A percentile compares a stretch with the other conserved stretches of the same genome.
Evolutionary conservation across 2,329 filamentous ascomycete genomes (phyloP).

Genomic region (Pyrenochaeta sp.): DNA sequence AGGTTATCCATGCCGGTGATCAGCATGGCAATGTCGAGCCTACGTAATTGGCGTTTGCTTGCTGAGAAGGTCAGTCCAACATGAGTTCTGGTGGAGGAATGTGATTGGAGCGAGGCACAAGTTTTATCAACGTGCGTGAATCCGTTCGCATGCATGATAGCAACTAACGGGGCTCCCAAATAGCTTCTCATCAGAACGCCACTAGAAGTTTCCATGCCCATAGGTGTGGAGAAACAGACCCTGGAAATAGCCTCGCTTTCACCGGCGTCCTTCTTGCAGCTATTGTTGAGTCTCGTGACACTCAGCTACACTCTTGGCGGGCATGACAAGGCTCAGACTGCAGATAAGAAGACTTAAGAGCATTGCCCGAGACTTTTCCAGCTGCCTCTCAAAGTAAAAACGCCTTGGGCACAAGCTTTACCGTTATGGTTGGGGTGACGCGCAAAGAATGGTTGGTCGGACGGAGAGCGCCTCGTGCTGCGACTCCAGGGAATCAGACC

Average conservation of each 20-base stretch:
- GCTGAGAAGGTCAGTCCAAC: no score
- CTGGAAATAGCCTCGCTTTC: not conserved
- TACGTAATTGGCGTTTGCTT: no score
- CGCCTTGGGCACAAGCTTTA: conserved; percentile 35
- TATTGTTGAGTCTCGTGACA: conserved; percentile 34
- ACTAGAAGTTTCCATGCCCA: conserved; percentile 1
- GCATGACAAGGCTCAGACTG: conserved; percentile 14
- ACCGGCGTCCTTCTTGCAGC: conserved; percentile 5
- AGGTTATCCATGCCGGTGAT: no score
- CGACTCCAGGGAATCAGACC: conserved; percentile 13
- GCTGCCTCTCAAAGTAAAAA: conserved; percentile 14
- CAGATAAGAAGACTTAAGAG: conserved; percentile 30
- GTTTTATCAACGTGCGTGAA: not conserved
- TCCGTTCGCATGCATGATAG: not conserved
- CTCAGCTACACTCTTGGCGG: conserved; percentile 20
- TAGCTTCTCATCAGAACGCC: conserved; percentile 1
- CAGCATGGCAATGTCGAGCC: no score
- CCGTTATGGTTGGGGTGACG: conserved; percentile 25
- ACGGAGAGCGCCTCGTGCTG: conserved; percentile 14
- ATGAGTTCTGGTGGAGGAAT: no score
- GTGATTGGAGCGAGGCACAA: no score
- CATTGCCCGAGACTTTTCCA: conserved; percentile 21
- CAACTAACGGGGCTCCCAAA: not conserved
- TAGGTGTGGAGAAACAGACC: not conserved
- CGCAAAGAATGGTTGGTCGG: conserved; percentile 12